Conservation (phyloP, 192 early-diverging fungal species). For the Bifiguratus adelaidae region DNA sequence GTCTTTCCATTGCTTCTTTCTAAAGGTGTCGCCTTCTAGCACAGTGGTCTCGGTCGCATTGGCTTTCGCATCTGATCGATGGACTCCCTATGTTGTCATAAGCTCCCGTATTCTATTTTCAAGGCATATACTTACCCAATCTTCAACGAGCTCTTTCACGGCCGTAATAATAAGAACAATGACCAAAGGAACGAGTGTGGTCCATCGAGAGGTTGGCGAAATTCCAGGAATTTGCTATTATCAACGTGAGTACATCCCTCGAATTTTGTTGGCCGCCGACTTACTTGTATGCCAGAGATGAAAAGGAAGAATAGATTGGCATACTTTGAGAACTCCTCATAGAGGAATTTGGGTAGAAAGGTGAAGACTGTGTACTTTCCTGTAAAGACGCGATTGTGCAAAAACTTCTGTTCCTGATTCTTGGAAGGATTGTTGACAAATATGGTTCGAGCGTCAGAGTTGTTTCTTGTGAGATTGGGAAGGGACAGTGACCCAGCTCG, state of each 20-base stretch:
- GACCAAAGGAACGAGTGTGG: constrained; percentile 72
- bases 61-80: constrained; percentile 68
- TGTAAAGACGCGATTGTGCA: constrained; percentile 90
- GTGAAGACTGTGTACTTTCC: constrained; percentile 93
- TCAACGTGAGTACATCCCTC: no score
- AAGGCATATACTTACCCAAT: constrained; percentile 41
- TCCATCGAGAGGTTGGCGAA: constrained; percentile 85
- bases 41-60: constrained; percentile 56
- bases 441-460: constrained; percentile 62
- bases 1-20: constrained; percentile 66
- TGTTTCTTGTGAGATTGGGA: no score
- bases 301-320: constrained; percentile 99
- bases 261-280: no score
- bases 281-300: constrained; percentile 88
- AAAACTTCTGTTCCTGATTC: constrained; percentile 71
- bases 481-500: no score
- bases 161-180: constrained; percentile 86
- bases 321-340: constrained; percentile 97
- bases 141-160: constrained; percentile 91
- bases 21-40: constrained; percentile 54
- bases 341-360: constrained; percentile 91
- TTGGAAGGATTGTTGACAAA: constrained; percentile 77
- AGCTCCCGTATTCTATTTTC: constrained; percentile 10
- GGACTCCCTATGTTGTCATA: constrained; percentile 70
- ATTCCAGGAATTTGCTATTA: constrained; percentile 93